Evolutionary conservation across 2,329 filamentous ascomycete genomes (phyloP).

Genomic region (Byssoonygena ceratinophila): DNA sequence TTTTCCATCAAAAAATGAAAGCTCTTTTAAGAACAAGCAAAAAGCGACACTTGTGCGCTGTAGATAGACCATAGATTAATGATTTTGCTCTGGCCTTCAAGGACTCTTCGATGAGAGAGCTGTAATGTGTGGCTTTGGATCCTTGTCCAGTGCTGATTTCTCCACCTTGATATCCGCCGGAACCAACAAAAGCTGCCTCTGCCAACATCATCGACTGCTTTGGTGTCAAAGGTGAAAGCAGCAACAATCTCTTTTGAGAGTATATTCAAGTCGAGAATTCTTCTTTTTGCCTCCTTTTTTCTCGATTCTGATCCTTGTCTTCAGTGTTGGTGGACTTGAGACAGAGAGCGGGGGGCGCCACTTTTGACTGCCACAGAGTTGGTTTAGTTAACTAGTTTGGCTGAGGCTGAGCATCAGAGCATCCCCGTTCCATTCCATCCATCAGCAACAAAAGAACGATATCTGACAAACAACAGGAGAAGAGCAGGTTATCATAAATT

Average conservation of each 20-base stretch:
- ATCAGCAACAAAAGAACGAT: not conserved
- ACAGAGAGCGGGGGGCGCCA: conserved; percentile 8
- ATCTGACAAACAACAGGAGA: not conserved
- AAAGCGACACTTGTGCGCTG: too few relatives aligned
- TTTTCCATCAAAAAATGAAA: not conserved
- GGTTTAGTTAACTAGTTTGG: not conserved
- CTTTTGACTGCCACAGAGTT: conserved; percentile 1
- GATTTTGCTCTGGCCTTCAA: not conserved
- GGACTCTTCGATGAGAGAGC: not conserved
- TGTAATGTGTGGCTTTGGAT: not conserved
- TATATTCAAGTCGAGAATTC: too few relatives aligned
- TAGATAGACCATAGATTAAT: too few relatives aligned
- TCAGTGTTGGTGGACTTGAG: not conserved
- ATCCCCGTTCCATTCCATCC: not conserved
- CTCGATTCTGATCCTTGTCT: not conserved
- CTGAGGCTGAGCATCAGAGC: conserved; percentile 10
- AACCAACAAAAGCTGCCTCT: not conserved
- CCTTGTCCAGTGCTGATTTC: not conserved
- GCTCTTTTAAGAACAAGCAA: not conserved
- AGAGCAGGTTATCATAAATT: not conserved
- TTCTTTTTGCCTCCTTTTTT: too few relatives aligned
- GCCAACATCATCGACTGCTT: not conserved
- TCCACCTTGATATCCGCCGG: conserved; percentile 4
- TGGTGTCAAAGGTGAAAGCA: not conserved
- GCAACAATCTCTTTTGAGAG: not conserved